Base-by-base conservation (phyloP, 2,329 filamentous ascomycete genomes). In the Ophiostoma perfectum region DNA sequence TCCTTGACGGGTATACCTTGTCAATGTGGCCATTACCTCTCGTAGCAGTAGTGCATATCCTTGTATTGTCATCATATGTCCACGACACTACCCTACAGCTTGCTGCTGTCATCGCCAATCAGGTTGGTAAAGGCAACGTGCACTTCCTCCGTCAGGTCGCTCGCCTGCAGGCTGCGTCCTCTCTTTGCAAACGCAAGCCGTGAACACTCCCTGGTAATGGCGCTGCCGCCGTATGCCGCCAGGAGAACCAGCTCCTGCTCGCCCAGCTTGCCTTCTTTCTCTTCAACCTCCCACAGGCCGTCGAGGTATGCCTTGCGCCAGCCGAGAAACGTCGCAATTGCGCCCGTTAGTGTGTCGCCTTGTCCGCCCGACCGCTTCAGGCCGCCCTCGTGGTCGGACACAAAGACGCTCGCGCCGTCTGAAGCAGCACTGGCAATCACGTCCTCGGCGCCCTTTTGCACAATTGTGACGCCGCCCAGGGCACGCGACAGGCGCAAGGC, bases 331-430 rank as follows among this genome's bases (percentile, higher is more conserved):
- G 95, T 98, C 1, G 91, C 95, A 72, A 99, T 81, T 45, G 88
- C 88, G 1, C 95, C 95, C 0, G 95, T 98, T 72, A 99, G 81
- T 4, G 95, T 98, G 79, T 99, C 95, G 1, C 95, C 95, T 79
- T 99, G 95, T 0, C 95, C 95, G 64, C 94, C 95, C 69, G 91
- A 94, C 72, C 95, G 84, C 85, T 99, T 99, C 77, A 88, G 79
- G 0, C 94, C 94, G 8, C 95, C 95, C 74, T 87, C 80, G 2
- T 93, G 79, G 73, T 97, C 93, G 39, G 89, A 90, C 0, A 90
- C 81, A 91, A 96, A 67, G 83, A 83, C 69, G 44, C 66, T 41
- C 7, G 44, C 41, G 70, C 41, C 55, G 5, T 27, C 42, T 5
- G 12, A 9, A 4, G 45, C 11, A 14, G 44, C 65, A 6, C 45